Conservation (phyloP, 108 stramenopile species). For the Nitzschia sp. region DNA sequence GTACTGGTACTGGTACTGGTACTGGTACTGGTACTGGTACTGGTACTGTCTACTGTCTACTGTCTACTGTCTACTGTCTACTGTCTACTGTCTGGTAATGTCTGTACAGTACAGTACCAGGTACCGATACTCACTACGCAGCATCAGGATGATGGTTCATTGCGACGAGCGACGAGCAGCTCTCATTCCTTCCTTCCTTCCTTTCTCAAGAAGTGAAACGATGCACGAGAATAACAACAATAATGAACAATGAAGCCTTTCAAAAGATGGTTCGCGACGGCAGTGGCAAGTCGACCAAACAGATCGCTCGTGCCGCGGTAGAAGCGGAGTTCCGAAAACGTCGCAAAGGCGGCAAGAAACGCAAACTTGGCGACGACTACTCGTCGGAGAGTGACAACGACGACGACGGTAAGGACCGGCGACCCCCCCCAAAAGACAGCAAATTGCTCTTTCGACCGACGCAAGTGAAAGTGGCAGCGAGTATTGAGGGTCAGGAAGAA, state of each 20-base stretch:
- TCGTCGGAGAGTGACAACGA: slow-evolving; percentile 32
- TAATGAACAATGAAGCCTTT: slow-evolving; percentile 83
- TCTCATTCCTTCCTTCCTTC: no score
- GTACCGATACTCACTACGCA: no score
- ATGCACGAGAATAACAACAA: neutral
- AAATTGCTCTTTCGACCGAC: slow-evolving; percentile 8
- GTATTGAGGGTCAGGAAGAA: no score
- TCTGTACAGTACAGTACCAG: no score
- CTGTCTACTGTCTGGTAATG: no score
- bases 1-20: no score
- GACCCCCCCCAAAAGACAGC: slow-evolving; percentile 30
- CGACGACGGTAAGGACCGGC: slow-evolving; percentile 20
- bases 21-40: no score
- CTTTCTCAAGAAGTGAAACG: no score
- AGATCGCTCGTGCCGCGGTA: slow-evolving; percentile 80
- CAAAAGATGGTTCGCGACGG: slow-evolving; percentile 54
- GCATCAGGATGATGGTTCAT: no score
- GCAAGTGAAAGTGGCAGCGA: slow-evolving; percentile 14
- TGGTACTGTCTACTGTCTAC: no score
- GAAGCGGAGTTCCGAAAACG: slow-evolving; percentile 64
- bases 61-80: no score
- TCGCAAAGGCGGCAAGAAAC: slow-evolving; percentile 36
- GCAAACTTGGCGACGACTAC: slow-evolving; percentile 28
- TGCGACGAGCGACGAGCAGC: no score
- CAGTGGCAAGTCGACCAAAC: slow-evolving; percentile 49